Percentiles rank a stretch among this genome's conserved stretches.
Conservation (phyloP, 805 yeast genomes). For the Candida argentea region DNA sequence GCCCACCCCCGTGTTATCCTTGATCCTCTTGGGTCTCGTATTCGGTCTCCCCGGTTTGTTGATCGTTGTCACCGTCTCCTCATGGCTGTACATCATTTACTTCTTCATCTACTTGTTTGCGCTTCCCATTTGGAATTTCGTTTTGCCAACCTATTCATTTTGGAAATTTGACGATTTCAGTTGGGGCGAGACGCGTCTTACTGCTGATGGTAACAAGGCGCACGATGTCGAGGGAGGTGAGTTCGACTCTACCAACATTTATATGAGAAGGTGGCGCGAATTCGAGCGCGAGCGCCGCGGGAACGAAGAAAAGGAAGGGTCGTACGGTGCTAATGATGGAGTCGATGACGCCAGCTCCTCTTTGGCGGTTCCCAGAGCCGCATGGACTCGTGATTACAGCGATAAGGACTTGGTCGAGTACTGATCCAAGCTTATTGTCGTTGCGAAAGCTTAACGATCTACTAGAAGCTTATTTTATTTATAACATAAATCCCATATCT, state of each 20-base stretch:
- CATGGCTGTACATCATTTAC: slow-evolving; percentile 65
- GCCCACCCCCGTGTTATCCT: slow-evolving; percentile 72
- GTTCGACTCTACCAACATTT: slow-evolving; percentile 84
- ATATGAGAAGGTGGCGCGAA: slow-evolving; percentile 92
- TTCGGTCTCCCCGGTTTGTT: slow-evolving; percentile 80
- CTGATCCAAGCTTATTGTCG: too few species aligned
- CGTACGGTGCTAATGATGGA: slow-evolving; percentile 4
- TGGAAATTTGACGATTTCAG: slow-evolving; percentile 96
- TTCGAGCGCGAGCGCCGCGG: slow-evolving; percentile 62
- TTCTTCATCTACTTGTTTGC: slow-evolving; percentile 70
- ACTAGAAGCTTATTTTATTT: too few species aligned
- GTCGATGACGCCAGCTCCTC: too few species aligned
- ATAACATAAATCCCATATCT: too few species aligned
- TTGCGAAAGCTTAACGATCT: too few species aligned
- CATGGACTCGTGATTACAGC: too few species aligned
- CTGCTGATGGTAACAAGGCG: slow-evolving; percentile 48
- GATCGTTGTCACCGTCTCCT: slow-evolving; percentile 72
- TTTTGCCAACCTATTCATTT: slow-evolving; percentile 75
- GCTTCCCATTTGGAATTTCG: slow-evolving; percentile 89
- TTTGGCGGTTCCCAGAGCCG: slow-evolving; percentile 28
- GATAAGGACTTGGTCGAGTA: too few species aligned
- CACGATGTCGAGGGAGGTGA: slow-evolving; percentile 70
- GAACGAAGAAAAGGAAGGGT: slow-evolving; percentile 9
- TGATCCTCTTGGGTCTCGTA: slow-evolving; percentile 64
- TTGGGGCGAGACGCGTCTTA: slow-evolving; percentile 93